Evolutionary conservation across 805 yeast genomes (phyloP).

Genomic region (Ogataea paradorogensis): DNA sequence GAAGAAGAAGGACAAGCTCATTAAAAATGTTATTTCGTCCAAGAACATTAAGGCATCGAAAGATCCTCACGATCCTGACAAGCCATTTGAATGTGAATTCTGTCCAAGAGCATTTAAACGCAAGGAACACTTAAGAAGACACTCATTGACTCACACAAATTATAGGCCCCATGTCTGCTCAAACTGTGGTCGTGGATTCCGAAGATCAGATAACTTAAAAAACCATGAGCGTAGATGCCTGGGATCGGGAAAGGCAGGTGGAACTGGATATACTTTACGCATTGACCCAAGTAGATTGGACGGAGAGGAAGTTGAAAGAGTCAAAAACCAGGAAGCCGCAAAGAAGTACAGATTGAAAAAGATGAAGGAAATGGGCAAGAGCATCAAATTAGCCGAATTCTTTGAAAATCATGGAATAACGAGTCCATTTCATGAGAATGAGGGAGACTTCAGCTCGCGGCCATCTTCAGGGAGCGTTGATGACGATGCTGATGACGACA

Average conservation of each 20-base stretch:
- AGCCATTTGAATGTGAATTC: slow-evolving; percentile 25
- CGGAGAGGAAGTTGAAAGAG: slow-evolving; percentile 21
- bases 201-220: slow-evolving; percentile 29
- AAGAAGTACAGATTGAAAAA: slow-evolving; percentile 11
- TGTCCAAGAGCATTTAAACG: slow-evolving; percentile 29
- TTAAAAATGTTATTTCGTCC: slow-evolving; percentile 22
- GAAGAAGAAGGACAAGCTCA: slow-evolving; percentile 16
- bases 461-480: slow-evolving; percentile 3
- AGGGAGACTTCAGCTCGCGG: background rate
- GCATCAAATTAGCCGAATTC: slow-evolving; percentile 8
- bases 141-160: slow-evolving; percentile 27
- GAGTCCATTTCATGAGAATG: slow-evolving; percentile 1
- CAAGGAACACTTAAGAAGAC: slow-evolving; percentile 28
- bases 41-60: slow-evolving; percentile 22
- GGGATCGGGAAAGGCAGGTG: slow-evolving; percentile 17
- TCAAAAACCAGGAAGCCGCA: slow-evolving; percentile 17
- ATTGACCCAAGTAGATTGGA: slow-evolving; percentile 23
- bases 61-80: slow-evolving; percentile 19
- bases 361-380: slow-evolving; percentile 12
- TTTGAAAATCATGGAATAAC: background rate
- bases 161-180: slow-evolving; percentile 28
- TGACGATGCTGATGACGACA: slow-evolving; percentile 3
- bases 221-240: slow-evolving; percentile 27
- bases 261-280: slow-evolving; percentile 22
- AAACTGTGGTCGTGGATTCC: slow-evolving; percentile 27